Evolutionary conservation across 176 grass and related monocot genomes (phyloP).

Genomic region (Lolium perenne): DNA sequence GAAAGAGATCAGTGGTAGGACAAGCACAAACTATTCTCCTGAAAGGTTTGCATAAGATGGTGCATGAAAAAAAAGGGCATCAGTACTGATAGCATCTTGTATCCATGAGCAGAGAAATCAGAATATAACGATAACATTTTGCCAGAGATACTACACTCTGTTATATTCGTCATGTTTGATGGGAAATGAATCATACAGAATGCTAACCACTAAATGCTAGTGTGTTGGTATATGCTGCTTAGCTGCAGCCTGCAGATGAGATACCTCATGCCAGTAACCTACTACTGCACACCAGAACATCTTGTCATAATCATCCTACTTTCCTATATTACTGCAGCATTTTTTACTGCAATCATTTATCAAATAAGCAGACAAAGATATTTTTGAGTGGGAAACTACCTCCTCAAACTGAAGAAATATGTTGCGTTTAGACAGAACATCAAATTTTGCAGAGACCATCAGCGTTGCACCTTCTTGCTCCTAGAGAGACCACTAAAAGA

Average conservation of each 20-base stretch:
- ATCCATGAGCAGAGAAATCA: slow-evolving; percentile 13
- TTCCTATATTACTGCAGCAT: not conserved
- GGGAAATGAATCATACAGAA: slow-evolving; percentile 28
- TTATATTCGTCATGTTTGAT: slow-evolving; percentile 12
- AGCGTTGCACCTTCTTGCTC: slow-evolving; percentile 95
- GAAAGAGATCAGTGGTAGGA: not conserved
- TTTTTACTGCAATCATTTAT: slow-evolving; percentile 3
- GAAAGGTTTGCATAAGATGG: slow-evolving; percentile 2
- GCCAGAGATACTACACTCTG: not conserved
- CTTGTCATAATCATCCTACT: slow-evolving; percentile 4
- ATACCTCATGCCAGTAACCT: not conserved
- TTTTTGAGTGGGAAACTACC: slow-evolving; percentile 51
- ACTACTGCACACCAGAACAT: not conserved
- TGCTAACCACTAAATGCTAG: not conserved
- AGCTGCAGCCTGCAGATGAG: not conserved
- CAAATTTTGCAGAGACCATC: slow-evolving; percentile 92
- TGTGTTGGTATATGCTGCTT: not conserved
- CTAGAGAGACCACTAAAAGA: slow-evolving; percentile 62
- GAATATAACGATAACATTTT: not conserved
- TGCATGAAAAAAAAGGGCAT: not conserved
- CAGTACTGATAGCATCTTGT: not conserved
- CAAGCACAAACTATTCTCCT: not conserved
- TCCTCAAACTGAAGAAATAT: slow-evolving; percentile 98
- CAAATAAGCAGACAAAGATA: slow-evolving; percentile 23
- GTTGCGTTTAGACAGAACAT: slow-evolving; percentile 80